phyloP scores from a whole-genome alignment of 768 basidiomycete species.

The Dentipellis sp. region DNA sequence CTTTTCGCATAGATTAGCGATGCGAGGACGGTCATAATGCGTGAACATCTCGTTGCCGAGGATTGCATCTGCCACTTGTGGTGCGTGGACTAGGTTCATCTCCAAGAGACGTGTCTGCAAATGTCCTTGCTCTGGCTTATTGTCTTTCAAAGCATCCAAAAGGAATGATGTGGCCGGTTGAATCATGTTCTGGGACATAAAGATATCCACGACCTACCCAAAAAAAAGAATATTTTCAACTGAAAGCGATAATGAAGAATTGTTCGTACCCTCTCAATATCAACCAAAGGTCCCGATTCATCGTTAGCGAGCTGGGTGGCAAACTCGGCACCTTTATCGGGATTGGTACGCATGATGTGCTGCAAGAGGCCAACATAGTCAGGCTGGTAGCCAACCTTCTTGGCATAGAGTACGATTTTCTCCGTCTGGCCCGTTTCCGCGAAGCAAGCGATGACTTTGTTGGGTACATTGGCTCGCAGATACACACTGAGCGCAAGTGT shows the following conservation, averaged over 20 bases:
- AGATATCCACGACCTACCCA: constrained; percentile 85
- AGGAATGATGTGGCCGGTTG: constrained; percentile 98
- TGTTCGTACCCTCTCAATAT: constrained; percentile 72
- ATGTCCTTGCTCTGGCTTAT: constrained; percentile 93
- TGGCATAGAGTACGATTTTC: constrained; percentile 95
- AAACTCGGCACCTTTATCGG: constrained; percentile 97
- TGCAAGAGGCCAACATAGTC: constrained; percentile 91
- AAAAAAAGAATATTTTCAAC: background rate
- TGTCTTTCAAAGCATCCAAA: constrained; percentile 95
- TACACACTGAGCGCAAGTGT: constrained; percentile 96
- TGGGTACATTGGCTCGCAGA: constrained; percentile 93
- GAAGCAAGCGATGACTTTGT: constrained; percentile 98
- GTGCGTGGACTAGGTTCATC: constrained; percentile 96
- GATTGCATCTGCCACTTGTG: constrained; percentile 98
- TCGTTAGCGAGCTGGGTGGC: constrained; percentile 93
- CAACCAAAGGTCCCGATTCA: constrained; percentile 85
- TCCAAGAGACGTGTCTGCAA: constrained; percentile 94
- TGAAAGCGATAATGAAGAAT: background rate
- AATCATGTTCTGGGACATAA: constrained; percentile 99
- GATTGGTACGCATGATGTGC: constrained; percentile 92
- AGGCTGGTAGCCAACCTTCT: constrained; percentile 91
- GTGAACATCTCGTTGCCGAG: constrained; percentile 98
- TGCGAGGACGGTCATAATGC: constrained; percentile 91
- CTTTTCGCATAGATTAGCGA: constrained; percentile 98
- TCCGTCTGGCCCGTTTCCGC: constrained; percentile 98